Evolutionary conservation across 2,329 filamentous ascomycete species (phyloP), one percentile per base, ranked within the genome.

Genomic region (Sporothrix curviconia): DNA sequence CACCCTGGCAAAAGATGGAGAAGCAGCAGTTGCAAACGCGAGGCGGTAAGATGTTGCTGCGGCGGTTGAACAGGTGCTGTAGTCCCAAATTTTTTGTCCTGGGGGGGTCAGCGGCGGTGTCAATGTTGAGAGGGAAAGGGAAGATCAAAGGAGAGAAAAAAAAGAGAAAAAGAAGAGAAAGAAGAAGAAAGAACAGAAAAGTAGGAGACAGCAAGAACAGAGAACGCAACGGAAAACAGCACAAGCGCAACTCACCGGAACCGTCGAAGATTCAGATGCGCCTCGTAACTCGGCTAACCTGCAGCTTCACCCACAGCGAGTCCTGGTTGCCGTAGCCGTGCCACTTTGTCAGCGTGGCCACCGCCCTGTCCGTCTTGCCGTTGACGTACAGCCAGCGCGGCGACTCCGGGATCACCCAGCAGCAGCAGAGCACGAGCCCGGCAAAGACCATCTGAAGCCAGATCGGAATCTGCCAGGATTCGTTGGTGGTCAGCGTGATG

Each of bases 41-140:
- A 47, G 43, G n/a, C 43, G 43, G 43, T 47, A n/a, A 47, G 43
- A 47, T 32, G 43, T 47, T 47, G 43, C 43, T 47, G 15, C 43
- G 43, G 14, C 43, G 24, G 43, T 47, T 47, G 43, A 47, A 47
- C 43, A 47, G 17, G 43, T 32, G 43, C 43, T 12, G 43, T 47
- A 47, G 25, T 47, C 43, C 43, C 43, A 47, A 30, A 47, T 28
- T 17, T 47, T 32, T 47, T 47, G 43, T 47, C 43, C 43, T 47
- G 43, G 9, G 32, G 9, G 43, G 7, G 43, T 42, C 17, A 42
- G 39, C 9, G 19, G 12, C 22, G 19, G 8, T 42, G 22, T 42
- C 39, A 17, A 42, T 8, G n/a, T 42, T 9, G 39, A n/a, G 39
- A 24, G 39, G n/a, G 43, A 32, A 47, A 22, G 43, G 25, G 32